A percentile compares a stretch with the other conserved stretches of the same genome.
Evolutionary conservation across 345 rosid species (phyloP).

Genomic region (Salix caprea): DNA sequence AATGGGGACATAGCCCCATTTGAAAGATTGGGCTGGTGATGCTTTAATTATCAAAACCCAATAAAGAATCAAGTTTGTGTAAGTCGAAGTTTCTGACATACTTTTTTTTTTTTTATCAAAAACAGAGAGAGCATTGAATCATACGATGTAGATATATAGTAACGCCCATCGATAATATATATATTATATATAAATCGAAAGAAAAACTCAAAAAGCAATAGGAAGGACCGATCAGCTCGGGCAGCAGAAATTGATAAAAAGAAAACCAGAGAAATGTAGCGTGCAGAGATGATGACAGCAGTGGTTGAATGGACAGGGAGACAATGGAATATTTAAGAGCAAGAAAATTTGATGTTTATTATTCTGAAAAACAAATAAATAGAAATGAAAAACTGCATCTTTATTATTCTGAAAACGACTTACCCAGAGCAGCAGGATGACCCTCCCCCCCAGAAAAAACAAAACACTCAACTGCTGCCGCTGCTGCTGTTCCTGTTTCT

Average conservation of each 20-base stretch:
- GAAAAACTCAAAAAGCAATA: neutral
- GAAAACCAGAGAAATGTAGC: slow-evolving; percentile 17
- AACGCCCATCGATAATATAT: neutral
- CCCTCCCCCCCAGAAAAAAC: neutral
- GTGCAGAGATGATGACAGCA: slow-evolving; percentile 36
- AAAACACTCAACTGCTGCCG: neutral
- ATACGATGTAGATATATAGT: neutral
- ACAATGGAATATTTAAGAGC: slow-evolving; percentile 6
- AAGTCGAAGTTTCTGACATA: slow-evolving; percentile 41
- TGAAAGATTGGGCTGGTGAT: slow-evolving; percentile 18
- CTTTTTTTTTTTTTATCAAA: neutral
- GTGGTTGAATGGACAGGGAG: slow-evolving; percentile 37
- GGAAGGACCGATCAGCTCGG: slow-evolving; percentile 15
- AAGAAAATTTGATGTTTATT: too few species aligned
- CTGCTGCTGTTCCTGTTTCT: neutral
- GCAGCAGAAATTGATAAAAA: slow-evolving; percentile 9
- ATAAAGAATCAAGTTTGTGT: neutral
- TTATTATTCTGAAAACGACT: slow-evolving; percentile 50
- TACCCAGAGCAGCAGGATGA: slow-evolving; percentile 21
- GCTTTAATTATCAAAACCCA: slow-evolving; percentile 17
- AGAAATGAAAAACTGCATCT: slow-evolving; percentile 22
- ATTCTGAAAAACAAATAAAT: neutral
- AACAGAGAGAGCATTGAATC: neutral
- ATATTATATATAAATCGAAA: neutral
- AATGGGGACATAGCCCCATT: slow-evolving; percentile 18